Percentiles rank a stretch among this genome's conserved stretches.
Conservation (phyloP, 441 rosid genomes). For the Corymbia calophylla region DNA sequence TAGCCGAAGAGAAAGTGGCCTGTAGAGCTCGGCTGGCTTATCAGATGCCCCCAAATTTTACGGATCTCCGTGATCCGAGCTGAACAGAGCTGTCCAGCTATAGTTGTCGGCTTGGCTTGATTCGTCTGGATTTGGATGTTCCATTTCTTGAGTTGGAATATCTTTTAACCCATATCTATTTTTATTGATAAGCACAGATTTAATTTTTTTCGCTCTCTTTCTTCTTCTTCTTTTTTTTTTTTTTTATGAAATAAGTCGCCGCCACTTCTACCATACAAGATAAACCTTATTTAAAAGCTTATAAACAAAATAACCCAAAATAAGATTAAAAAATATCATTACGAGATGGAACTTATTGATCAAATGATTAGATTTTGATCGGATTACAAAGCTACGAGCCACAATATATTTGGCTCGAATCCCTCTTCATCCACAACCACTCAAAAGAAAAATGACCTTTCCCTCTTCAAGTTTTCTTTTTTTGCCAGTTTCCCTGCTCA, state of each 20-base stretch:
- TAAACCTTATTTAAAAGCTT: neutral
- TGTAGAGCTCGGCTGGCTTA: neutral
- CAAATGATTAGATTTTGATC: neutral
- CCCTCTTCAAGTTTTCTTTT: too few species aligned
- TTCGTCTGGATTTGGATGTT: neutral
- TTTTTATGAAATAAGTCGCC: neutral
- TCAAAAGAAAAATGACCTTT: neutral
- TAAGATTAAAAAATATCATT: neutral
- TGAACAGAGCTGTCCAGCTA: neutral
- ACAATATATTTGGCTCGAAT: rapidly evolving
- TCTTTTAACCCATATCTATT: neutral
- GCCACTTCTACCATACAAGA: neutral
- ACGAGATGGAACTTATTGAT: rapidly evolving
- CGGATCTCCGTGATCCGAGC: neutral
- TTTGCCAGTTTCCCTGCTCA: rapidly evolving
- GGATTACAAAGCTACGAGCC: rapidly evolving
- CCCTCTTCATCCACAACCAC: rapidly evolving
- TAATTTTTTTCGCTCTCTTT: too few species aligned
- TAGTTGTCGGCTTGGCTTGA: neutral
- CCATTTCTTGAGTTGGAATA: neutral
- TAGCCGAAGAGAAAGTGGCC: neutral
- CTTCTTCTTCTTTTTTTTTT: neutral
- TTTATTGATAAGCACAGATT: neutral
- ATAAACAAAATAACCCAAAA: neutral
- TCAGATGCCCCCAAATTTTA: neutral